Conservation (phyloP, 257 asterid genomes). For the Ilex aquifolium region DNA sequence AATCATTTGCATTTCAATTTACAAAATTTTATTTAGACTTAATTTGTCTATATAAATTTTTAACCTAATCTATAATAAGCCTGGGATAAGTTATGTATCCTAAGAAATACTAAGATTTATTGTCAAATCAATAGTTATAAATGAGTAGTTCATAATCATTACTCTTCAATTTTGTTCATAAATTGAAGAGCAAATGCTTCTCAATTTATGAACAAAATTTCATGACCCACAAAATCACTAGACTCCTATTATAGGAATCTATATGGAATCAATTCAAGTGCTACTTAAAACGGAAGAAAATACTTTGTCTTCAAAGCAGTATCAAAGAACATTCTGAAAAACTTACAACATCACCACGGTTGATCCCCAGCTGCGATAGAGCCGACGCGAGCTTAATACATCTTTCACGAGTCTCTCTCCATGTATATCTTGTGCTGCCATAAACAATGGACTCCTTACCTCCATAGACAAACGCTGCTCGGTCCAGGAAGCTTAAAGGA, state of each 20-base stretch:
- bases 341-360: constrained; percentile 29
- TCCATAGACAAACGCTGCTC: constrained; percentile 27
- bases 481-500: constrained; percentile 31
- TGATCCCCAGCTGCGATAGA: constrained; percentile 23
- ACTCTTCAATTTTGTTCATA: too few relatives aligned
- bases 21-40: too few relatives aligned
- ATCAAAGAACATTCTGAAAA: background rate
- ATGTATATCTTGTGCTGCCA: constrained; percentile 12
- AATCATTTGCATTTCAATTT: too few relatives aligned
- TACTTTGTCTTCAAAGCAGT: background rate
- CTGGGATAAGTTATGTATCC: too few relatives aligned
- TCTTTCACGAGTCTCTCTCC: constrained; percentile 30
- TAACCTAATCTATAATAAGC: too few relatives aligned
- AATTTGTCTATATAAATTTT: too few relatives aligned
- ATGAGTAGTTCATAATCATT: too few relatives aligned
- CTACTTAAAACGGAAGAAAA: background rate
- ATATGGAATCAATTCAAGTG: too few relatives aligned
- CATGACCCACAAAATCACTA: background rate
- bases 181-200: too few relatives aligned
- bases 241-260: background rate
- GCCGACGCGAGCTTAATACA: constrained; percentile 35
- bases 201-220: too few relatives aligned
- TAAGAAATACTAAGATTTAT: too few relatives aligned
- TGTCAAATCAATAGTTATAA: too few relatives aligned
- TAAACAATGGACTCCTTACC: constrained; percentile 23